Conservation (phyloP, 75 land plant species). For the Pinus albicaulis region DNA sequence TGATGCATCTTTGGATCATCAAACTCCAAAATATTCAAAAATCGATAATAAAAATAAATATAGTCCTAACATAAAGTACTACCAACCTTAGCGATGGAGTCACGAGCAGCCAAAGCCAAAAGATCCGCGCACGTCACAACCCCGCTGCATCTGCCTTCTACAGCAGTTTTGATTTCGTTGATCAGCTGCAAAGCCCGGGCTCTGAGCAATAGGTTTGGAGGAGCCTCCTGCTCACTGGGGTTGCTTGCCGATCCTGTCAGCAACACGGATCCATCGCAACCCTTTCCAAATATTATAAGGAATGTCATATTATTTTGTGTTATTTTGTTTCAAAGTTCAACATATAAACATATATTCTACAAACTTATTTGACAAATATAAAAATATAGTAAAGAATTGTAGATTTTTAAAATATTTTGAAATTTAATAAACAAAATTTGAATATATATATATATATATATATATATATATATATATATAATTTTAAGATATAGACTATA, state of each 20-base stretch:
- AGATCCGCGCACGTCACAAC: constrained; percentile 54
- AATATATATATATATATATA: too few relatives aligned
- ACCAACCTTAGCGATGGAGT: too few relatives aligned
- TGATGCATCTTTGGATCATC: too few relatives aligned
- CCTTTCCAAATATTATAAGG: constrained; percentile 31
- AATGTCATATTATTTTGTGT: not conserved
- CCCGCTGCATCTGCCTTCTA: constrained; percentile 24
- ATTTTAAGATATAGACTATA: not conserved
- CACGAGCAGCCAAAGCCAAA: constrained; percentile 9
- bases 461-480: too few relatives aligned
- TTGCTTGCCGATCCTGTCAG: constrained; percentile 34
- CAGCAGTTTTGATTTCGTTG: constrained; percentile 25
- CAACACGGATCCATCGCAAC: constrained; percentile 60
- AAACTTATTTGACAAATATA: too few relatives aligned
- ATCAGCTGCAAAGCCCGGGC: constrained; percentile 33
- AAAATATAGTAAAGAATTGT: too few relatives aligned
- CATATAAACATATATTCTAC: too few relatives aligned
- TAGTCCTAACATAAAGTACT: too few relatives aligned
- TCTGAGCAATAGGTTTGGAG: constrained; percentile 35
- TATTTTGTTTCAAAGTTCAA: not conserved
- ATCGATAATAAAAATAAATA: too few relatives aligned
- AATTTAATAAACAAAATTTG: not conserved
- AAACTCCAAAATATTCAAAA: too few relatives aligned
- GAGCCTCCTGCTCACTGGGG: constrained; percentile 36
- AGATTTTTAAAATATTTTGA: too few relatives aligned